Base-by-base conservation (phyloP, 164 flowering plant genomes). In the Vitis cinerea region DNA sequence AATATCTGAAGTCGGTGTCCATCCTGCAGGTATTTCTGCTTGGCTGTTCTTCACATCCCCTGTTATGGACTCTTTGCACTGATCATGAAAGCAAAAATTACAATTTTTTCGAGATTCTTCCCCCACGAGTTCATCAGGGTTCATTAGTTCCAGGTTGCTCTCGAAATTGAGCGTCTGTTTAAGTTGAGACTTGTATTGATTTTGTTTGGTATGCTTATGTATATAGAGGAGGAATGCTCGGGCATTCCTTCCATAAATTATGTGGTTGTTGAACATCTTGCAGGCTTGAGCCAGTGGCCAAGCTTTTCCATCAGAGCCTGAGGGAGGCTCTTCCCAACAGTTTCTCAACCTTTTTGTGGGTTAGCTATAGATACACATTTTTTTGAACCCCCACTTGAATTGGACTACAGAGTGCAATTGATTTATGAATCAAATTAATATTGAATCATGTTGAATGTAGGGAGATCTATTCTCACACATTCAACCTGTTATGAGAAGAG, bases 11-110 rank as follows among this genome's bases (percentile, higher is more conserved):
- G 19, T 11, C 1, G 12, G 14, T 17, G 48, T 52, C 69, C 19
- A 11, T 66, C 15, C 31, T 70, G 13, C 85, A 90, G 95, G 91
- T 90, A 88, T 48, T 77, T 85, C 14, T 63, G 74, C 71, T 12
- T 85, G 80, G 86, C 88, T 10, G 64, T 84, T 63, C 59, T 83
- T 72, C 94, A 90, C 76, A 70, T 90, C 54, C 94, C 91, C 29
- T 83, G 89, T 50, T 86, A 83, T 31, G 86, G 85, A 17, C 15
- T 81, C 6, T 90, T 70, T 61, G 76, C 68, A 37, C 57, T 86
- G 72, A 69, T 86, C 50, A 68, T 84, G 4, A 78, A 71, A 58
- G 76, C 74, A 0, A 88, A 88, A 67, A 58, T 66, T 52, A 66
- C 74, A 9, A 44, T 78, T 52, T 78, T 86, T 68, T 74, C 94